Percentiles rank a stretch among this genome's conserved stretches.
Evolutionary conservation across 1,284 basidiomycete species (phyloP).

Genomic region (Pseudozyma sp.): DNA sequence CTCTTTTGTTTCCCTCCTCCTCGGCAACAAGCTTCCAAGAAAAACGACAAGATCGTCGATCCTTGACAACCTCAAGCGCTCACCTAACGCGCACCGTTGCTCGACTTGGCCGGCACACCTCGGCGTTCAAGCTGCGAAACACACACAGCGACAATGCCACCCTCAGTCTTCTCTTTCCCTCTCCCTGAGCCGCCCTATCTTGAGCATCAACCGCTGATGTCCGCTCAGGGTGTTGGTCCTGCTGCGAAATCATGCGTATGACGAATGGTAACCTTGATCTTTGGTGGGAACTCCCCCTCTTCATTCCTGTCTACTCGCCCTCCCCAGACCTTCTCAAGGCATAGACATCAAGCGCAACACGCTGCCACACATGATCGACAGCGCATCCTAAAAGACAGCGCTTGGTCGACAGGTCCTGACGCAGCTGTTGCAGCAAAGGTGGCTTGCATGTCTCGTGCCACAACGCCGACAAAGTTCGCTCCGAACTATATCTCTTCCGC

Average conservation of each 20-base stretch:
- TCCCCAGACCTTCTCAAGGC: too few relatives aligned
- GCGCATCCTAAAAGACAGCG: too few relatives aligned
- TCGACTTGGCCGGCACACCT: constrained; percentile 4
- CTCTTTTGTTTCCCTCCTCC: too few relatives aligned
- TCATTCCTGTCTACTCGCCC: too few relatives aligned
- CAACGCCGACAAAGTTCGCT: too few relatives aligned
- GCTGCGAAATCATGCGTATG: too few relatives aligned
- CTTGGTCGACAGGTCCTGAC: neutral
- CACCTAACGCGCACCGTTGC: constrained; percentile 2
- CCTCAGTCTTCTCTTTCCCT: neutral
- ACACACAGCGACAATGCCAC: neutral
- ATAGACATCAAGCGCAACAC: too few relatives aligned
- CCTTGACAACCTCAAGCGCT: neutral
- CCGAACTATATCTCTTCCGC: too few relatives aligned
- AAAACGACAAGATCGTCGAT: neutral
- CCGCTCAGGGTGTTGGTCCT: too few relatives aligned
- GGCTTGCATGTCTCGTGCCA: neutral
- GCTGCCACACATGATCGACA: too few relatives aligned
- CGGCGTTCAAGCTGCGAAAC: constrained; percentile 6
- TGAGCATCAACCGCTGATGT: neutral
- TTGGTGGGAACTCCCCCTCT: too few relatives aligned
- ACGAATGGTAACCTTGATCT: too few relatives aligned
- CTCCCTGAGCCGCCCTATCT: neutral
- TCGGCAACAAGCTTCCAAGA: neutral
- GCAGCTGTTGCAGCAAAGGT: neutral